phyloP scores from a whole-genome alignment of 495 filamentous ascomycete species.

The Penicillium lividum region DNA sequence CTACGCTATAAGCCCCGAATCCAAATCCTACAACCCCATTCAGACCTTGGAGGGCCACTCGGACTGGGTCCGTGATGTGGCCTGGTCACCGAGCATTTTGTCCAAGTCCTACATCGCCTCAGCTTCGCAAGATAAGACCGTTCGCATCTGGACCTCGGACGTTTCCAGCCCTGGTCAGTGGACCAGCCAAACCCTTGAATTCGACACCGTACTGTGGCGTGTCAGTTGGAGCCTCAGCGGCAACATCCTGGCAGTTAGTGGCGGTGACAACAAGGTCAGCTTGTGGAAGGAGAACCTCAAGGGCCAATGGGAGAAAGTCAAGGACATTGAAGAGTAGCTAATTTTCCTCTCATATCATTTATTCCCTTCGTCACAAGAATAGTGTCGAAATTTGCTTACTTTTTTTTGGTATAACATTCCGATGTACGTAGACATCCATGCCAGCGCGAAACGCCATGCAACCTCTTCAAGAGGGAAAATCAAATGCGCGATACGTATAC shows the following conservation, averaged over 20 bases:
- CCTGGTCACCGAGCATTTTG: conserved; percentile 91
- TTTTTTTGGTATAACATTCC: conserved; percentile 11
- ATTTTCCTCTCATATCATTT: conserved; percentile 19
- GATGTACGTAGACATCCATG: background rate
- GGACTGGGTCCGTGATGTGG: conserved; percentile 98
- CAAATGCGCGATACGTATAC: too few relatives aligned
- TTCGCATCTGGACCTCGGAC: conserved; percentile 91
- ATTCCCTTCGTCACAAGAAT: conserved; percentile 23
- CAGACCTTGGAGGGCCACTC: conserved; percentile 73
- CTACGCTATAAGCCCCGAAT: conserved; percentile 43
- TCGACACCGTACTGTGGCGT: conserved; percentile 89
- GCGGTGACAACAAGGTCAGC: conserved; percentile 95
- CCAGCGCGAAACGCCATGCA: conserved; percentile 2
- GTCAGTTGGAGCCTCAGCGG: conserved; percentile 98
- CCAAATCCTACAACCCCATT: conserved; percentile 53
- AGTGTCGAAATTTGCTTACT: conserved; percentile 13
- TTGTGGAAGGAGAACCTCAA: conserved; percentile 61
- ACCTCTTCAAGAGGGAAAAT: too few relatives aligned
- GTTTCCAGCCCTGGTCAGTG: conserved; percentile 65
- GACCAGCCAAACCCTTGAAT: conserved; percentile 78
- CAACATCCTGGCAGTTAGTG: conserved; percentile 91
- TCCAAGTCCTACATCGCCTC: conserved; percentile 94
- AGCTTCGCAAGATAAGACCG: conserved; percentile 93
- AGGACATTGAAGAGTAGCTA: conserved; percentile 86
- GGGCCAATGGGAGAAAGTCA: conserved; percentile 89